Evolutionary conservation across 495 filamentous ascomycete species (phyloP).

Genomic region (Venustampulla echinocandica): DNA sequence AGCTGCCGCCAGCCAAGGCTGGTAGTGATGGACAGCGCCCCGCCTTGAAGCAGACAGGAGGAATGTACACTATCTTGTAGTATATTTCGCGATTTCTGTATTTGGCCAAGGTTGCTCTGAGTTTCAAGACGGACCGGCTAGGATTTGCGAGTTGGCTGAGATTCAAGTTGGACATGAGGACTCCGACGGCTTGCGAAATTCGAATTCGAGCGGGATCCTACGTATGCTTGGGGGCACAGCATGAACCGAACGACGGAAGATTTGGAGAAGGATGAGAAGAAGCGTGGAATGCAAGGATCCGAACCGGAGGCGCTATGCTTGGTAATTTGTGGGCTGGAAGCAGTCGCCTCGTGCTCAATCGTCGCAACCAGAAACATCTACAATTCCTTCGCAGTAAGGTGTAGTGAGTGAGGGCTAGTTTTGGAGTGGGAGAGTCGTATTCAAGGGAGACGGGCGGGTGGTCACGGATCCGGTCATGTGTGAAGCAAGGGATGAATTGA

Average conservation of each 20-base stretch:
- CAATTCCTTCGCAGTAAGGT: constrained; percentile 4
- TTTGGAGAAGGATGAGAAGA: not conserved
- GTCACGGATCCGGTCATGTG: constrained; percentile 5
- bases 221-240: no score
- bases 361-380: not conserved
- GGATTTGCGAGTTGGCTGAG: no score
- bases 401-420: no score
- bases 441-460: constrained; percentile 1
- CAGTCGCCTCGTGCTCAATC: not conserved
- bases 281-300: constrained; percentile 7
- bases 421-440: not conserved
- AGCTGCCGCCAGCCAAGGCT: constrained; percentile 1
- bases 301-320: no score
- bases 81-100: not conserved
- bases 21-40: constrained; percentile 2
- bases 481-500: not conserved
- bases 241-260: not conserved
- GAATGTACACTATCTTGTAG: not conserved
- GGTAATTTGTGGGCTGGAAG: not conserved
- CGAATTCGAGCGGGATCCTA: no score
- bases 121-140: no score
- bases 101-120: no score
- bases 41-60: constrained; percentile 3
- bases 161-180: no score
- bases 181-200: no score